Evolutionary conservation across 2,329 filamentous ascomycete genomes (phyloP).

Genomic region (Dothideomycetes sp.): DNA sequence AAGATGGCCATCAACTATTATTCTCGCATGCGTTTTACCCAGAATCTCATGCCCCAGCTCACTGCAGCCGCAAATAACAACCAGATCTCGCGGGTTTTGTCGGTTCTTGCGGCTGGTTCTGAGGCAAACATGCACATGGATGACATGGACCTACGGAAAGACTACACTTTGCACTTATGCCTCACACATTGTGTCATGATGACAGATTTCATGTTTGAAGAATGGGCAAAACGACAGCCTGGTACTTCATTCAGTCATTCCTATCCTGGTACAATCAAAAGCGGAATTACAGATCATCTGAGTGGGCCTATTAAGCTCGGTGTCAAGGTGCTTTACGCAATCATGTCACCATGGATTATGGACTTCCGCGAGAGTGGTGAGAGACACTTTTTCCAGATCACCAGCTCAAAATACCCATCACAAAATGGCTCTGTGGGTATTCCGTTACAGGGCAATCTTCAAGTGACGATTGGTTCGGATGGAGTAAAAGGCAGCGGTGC

Average conservation of each 20-base stretch:
- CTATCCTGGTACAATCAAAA: constrained; percentile 41
- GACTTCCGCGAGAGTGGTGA: constrained; percentile 36
- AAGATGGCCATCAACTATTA: constrained; percentile 47
- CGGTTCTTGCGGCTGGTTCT: constrained; percentile 44
- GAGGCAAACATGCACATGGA: constrained; percentile 42
- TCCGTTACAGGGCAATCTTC: constrained; percentile 22
- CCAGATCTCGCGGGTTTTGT: constrained; percentile 45
- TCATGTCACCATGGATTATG: constrained; percentile 31
- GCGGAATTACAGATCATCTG: constrained; percentile 32
- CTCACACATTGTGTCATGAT: constrained; percentile 38
- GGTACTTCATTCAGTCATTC: constrained; percentile 42
- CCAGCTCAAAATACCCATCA: constrained; percentile 26
- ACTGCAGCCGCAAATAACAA: constrained; percentile 29
- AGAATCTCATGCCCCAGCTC: constrained; percentile 50
- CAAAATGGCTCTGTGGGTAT: constrained; percentile 21
- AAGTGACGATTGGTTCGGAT: constrained; percentile 23
- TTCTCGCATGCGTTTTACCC: constrained; percentile 47
- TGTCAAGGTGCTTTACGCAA: constrained; percentile 27
- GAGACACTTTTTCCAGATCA: constrained; percentile 37
- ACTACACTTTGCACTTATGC: constrained; percentile 29
- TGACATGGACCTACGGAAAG: constrained; percentile 37
- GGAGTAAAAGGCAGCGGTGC: constrained; percentile 27
- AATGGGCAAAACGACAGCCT: constrained; percentile 39
- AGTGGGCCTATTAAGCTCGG: constrained; percentile 26
- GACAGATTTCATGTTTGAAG: constrained; percentile 44